Base-by-base conservation (phyloP, 805 yeast genomes). In the Schwanniomyces yamadae region DNA sequence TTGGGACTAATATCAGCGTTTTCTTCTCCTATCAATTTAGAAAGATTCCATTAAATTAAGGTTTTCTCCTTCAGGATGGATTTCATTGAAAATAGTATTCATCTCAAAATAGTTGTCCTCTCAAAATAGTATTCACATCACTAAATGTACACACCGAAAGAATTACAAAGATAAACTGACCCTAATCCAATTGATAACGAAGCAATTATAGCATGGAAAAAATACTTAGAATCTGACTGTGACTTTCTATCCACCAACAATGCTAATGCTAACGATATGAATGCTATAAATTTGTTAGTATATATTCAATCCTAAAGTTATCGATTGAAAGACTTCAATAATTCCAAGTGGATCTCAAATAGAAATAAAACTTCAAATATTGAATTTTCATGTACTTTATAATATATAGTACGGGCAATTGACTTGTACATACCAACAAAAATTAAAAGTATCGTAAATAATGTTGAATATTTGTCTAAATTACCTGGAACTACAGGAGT, bases 71-170 rank as follows among this genome's bases (percentile, higher is more conserved):
- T n/a, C n/a, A n/a, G n/a, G n/a, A n/a, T n/a, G n/a, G n/a, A n/a
- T n/a, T n/a, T n/a, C n/a, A n/a, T n/a, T n/a, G n/a, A n/a, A n/a
- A n/a, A n/a, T n/a, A n/a, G n/a, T n/a, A n/a, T n/a, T n/a, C n/a
- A n/a, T n/a, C n/a, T n/a, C n/a, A n/a, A n/a, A n/a, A n/a, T n/a
- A n/a, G n/a, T n/a, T n/a, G n/a, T n/a, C n/a, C n/a, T n/a, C n/a
- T n/a, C n/a, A n/a, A n/a, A n/a, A n/a, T n/a, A n/a, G n/a, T n/a
- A n/a, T 21, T 21, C 10, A 7, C 10, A 8, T 21, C 23, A 8
- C 23, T 16, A 68, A 36, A 67, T 61, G 42, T 68, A 67, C 2
- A 69, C 74, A 14, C 74, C 74, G 28, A 68, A 66, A 42, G 50
- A 63, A 49, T 68, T 69, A 37, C 70, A 56, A 9, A 63, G 52